These are phyloP conservation scores for Edaphochlamys debaryana DNA, from an alignment of 139 green algal species.

Conservation along the genomic window DNA sequence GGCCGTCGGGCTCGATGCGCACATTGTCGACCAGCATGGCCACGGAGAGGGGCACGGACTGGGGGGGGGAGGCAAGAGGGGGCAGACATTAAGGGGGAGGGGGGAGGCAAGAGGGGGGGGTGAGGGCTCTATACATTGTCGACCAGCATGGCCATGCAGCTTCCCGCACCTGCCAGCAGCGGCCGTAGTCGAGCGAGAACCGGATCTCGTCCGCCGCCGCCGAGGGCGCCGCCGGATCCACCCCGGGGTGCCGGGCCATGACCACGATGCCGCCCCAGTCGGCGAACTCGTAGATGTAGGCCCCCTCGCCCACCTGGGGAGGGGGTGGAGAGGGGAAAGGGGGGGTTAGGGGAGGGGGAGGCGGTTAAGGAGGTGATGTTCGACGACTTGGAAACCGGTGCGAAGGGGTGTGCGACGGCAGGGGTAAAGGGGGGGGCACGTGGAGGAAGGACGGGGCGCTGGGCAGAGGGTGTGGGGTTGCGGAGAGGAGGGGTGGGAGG, in stretches of 20 bases:
- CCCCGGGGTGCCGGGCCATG: slow-evolving; percentile 76
- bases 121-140: neutral
- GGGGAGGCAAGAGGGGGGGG: too few relatives aligned
- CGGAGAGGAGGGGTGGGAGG: too few relatives aligned
- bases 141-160: too few relatives aligned
- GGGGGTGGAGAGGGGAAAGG: too few relatives aligned
- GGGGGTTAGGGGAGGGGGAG: too few relatives aligned
- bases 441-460: too few relatives aligned
- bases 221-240: neutral
- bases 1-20: slow-evolving; percentile 77
- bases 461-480: too few relatives aligned
- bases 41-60: slow-evolving; percentile 69
- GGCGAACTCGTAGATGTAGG: slow-evolving; percentile 93
- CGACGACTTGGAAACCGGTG: too few relatives aligned
- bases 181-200: slow-evolving; percentile 88
- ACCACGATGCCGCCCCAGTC: slow-evolving; percentile 92
- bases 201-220: slow-evolving; percentile 51
- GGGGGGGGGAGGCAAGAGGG: neutral
- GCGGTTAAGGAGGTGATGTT: too few relatives aligned
- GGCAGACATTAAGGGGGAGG: neutral
- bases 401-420: too few relatives aligned
- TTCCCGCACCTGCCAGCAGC: slow-evolving; percentile 77
- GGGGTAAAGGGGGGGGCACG: too few relatives aligned
- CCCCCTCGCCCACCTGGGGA: slow-evolving; percentile 74
- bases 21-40: slow-evolving; percentile 93